These are phyloP conservation scores for Fagopyrum tataricum DNA, from an alignment of 148 eudicot species.

Conservation along the genomic window DNA sequence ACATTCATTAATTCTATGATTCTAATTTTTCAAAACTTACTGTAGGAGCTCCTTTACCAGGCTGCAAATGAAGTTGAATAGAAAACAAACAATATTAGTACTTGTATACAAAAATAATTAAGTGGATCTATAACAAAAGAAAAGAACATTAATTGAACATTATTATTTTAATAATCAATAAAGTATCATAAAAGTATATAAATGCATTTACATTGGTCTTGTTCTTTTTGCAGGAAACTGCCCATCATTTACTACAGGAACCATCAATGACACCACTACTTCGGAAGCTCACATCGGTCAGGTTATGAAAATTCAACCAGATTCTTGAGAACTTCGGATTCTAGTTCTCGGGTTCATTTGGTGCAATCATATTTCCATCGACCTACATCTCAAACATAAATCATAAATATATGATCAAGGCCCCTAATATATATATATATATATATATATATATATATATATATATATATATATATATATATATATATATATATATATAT, in stretches of 20 bases:
- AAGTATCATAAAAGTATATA: no score
- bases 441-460: no score
- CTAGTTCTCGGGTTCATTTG: conserved; percentile 75
- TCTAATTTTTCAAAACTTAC: conserved; percentile 34
- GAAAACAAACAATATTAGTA: conserved; percentile 13
- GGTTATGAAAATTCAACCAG: conserved; percentile 75
- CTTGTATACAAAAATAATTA: background rate
- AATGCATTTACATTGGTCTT: conserved; percentile 60
- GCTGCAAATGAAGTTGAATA: conserved; percentile 40
- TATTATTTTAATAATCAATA: no score
- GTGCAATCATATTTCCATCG: conserved; percentile 89
- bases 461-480: no score
- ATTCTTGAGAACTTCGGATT: conserved; percentile 52
- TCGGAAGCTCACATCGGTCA: conserved; percentile 59
- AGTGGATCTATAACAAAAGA: background rate
- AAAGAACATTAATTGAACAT: background rate
- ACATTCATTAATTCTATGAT: background rate
- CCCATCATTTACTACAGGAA: conserved; percentile 99
- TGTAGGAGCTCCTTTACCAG: conserved; percentile 86
- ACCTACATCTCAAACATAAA: conserved; percentile 33
- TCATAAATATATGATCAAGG: background rate
- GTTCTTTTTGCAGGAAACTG: conserved; percentile 94
- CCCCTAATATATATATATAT: background rate
- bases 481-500: no score
- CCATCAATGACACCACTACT: conserved; percentile 92